Base-by-base conservation (phyloP, 768 basidiomycete species). In the Chalciporus pseudorubinellus region DNA sequence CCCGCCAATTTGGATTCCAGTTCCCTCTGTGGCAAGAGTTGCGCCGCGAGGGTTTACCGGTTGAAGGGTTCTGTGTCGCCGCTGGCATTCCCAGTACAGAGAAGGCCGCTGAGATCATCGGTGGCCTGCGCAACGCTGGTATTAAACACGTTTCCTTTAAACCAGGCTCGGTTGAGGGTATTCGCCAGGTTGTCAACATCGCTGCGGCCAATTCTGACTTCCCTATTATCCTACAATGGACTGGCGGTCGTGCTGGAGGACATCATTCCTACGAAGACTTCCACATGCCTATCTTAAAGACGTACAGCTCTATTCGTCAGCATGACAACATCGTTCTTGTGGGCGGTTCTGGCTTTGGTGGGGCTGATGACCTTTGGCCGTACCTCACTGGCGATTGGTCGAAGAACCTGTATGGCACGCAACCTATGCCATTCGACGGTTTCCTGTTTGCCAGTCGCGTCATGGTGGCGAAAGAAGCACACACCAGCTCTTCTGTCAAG, bases 241-340 rank as follows among this genome's bases (percentile, higher is more conserved):
- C 97, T 44, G 97, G 97, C 61, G 97, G 97, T 31, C 92, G 97
- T 59, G 97, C 95, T 18, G 97, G 97, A 55, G 97, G 97, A 44
- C 97, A 99, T 62, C 97, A 98, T 74, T 95, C 92, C 3, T 98
- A 85, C 70, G 97, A 99, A 69, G 97, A 99, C 68, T 95, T 98
- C 82, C 95, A 98, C 63, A 93, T 95, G 69, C 95, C 97, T 1
- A 83, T 98, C 60, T 76, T 98, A 44, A 74, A 86, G 34, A 98
- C 95, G 0, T 99, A 99, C 69, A 80, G 84, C 33, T 73, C 87
- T 14, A 98, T 99, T 65, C 89, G 97, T 52, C 85, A 89, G 59
- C 88, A 94, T 55, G 61, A 79, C 44, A 99, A 99, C 72, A 87
- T 98, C 59, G 78, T 82, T 40, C 86, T 98, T 50, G 85, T 98